phyloP scores from a whole-genome alignment of 768 basidiomycete genomes.

The Filobasidium floriforme region DNA sequence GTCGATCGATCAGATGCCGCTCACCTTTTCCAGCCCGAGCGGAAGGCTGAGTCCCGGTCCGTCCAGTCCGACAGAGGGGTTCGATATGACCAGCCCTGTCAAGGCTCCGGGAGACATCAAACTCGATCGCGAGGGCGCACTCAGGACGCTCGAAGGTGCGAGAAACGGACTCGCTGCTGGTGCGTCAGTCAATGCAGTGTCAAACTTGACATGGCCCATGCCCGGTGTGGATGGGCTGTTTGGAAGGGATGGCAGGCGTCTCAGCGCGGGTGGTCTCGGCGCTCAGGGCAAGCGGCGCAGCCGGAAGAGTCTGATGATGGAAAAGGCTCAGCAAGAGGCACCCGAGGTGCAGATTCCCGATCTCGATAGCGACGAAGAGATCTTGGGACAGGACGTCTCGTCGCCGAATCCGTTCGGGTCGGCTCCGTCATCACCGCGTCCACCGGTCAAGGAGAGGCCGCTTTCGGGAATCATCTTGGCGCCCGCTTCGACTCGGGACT shows the following conservation, averaged over 20 bases:
- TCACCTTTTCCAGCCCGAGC: neutral
- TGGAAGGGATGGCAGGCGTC: neutral
- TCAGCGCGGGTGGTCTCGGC: neutral
- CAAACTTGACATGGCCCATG: neutral
- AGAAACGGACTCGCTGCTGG: neutral
- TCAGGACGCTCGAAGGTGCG: constrained; percentile 1
- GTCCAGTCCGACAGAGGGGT: neutral
- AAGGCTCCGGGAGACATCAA: constrained; percentile 2
- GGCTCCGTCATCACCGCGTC: neutral
- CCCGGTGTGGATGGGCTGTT: neutral
- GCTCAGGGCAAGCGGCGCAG: neutral
- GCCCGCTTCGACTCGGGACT: neutral
- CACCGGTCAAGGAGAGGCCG: neutral
- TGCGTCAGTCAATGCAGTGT: neutral
- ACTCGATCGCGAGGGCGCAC: neutral
- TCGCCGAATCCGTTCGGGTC: neutral
- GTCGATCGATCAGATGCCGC: neutral
- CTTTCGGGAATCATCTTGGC: neutral
- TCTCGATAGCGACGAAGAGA: constrained; percentile 7
- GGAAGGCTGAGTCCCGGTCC: neutral
- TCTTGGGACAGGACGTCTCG: neutral
- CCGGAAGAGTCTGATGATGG: constrained; percentile 7
- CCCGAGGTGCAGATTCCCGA: neutral
- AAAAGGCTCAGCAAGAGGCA: neutral
- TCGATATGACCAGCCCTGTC: neutral